Conservation (phyloP, 768 basidiomycete genomes). For the Calocera cornea region DNA sequence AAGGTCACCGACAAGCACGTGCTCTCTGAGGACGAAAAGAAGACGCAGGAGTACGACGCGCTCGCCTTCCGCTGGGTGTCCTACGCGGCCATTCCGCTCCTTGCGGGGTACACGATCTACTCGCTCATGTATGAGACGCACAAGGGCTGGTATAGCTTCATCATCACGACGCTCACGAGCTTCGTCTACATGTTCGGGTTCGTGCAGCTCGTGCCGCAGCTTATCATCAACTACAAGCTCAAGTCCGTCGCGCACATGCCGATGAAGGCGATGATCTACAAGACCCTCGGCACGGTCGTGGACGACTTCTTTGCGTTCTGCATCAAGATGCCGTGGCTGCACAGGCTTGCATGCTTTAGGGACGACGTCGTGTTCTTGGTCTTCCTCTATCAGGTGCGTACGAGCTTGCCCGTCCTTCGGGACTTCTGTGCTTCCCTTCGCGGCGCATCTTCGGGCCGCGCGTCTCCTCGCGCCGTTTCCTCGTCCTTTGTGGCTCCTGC, state of each 20-base stretch:
- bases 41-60: constrained; percentile 92
- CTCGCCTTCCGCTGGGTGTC: constrained; percentile 92
- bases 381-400: constrained; percentile 82
- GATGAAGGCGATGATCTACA: constrained; percentile 97
- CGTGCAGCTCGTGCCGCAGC: constrained; percentile 74
- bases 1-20: constrained; percentile 91
- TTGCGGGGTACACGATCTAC: constrained; percentile 64
- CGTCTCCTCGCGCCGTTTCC: neutral
- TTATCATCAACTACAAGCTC: constrained; percentile 95
- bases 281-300: constrained; percentile 76
- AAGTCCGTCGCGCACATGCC: constrained; percentile 98
- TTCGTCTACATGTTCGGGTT: constrained; percentile 98
- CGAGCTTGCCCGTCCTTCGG: neutral
- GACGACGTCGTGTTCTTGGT: constrained; percentile 86
- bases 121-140: constrained; percentile 74
- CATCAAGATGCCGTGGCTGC: constrained; percentile 93
- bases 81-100: constrained; percentile 71
- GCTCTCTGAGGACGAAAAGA: constrained; percentile 92
- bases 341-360: constrained; percentile 52
- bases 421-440: neutral
- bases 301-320: constrained; percentile 93
- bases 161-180: constrained; percentile 82
- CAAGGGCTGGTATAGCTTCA: constrained; percentile 91
- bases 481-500: neutral
- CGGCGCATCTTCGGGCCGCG: neutral